Conservation (phyloP, 73 alveolate genomes). For the Paramecium tetraurelia region DNA sequence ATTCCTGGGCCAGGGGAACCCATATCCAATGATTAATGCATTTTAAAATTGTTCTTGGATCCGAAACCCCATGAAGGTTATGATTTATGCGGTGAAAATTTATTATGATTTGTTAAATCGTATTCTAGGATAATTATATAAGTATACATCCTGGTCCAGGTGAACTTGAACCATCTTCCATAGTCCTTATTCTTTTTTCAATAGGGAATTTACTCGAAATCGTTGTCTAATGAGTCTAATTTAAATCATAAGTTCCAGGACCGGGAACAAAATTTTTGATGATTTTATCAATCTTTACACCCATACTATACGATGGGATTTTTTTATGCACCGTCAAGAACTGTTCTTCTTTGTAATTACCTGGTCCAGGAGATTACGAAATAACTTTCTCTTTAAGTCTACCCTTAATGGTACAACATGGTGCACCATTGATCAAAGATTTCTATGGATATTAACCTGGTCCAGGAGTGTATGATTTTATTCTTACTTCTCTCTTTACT, state of each 20-base stretch:
- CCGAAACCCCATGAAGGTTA: not conserved
- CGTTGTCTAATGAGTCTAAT: not conserved
- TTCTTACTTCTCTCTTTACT: not conserved
- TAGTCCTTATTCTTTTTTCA: not conserved
- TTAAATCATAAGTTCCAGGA: constrained; percentile 27
- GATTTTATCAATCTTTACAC: not conserved
- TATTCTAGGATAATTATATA: not conserved
- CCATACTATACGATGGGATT: constrained; percentile 41
- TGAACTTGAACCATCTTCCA: not conserved
- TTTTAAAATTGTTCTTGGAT: not conserved
- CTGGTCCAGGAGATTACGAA: constrained; percentile 53
- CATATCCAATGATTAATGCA: not conserved
- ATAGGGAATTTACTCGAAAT: not conserved
- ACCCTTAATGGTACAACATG: not conserved
- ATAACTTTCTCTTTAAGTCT: not conserved
- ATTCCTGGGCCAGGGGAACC: constrained; percentile 2
- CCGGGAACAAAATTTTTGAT: constrained; percentile 18
- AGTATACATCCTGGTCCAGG: not conserved
- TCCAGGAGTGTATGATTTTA: not conserved
- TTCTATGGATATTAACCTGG: not conserved
- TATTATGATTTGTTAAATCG: not conserved
- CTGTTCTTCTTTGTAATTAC: constrained; percentile 21
- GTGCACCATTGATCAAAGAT: not conserved
- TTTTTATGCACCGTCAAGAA: not conserved
- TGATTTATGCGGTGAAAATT: constrained; percentile 7